Conservation (phyloP, 1,284 basidiomycete species). For the Naganishia sp. region DNA sequence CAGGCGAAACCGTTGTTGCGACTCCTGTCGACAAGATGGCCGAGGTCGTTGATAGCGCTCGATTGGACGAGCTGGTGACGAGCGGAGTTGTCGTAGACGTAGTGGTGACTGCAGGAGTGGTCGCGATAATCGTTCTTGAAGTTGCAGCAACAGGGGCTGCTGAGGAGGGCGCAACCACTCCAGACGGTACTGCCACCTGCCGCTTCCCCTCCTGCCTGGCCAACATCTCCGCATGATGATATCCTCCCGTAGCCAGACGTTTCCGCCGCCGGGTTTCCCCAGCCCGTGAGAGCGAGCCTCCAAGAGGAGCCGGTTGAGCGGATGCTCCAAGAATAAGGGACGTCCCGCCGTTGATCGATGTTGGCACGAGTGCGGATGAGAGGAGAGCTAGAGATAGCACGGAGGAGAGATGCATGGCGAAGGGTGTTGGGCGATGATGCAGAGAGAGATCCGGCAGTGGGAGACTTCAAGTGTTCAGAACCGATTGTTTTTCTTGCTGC, state of each 20-base stretch:
- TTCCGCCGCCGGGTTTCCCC: neutral
- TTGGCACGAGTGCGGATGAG: conserved; percentile 3
- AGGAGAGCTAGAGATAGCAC: conserved; percentile 12
- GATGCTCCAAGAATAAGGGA: conserved; percentile 4
- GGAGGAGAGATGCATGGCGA: conserved; percentile 9
- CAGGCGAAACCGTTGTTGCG: neutral
- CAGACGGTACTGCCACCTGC: conserved; percentile 9
- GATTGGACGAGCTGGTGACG: neutral
- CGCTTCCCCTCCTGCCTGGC: conserved; percentile 11
- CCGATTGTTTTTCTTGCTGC: neutral
- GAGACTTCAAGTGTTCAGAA: neutral
- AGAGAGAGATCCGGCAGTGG: neutral
- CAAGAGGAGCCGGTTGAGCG: neutral
- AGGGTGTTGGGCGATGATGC: neutral
- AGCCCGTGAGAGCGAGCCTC: neutral
- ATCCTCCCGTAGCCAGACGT: neutral
- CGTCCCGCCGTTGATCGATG: conserved; percentile 4
- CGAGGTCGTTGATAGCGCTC: neutral
- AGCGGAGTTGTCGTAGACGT: neutral
- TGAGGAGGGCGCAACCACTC: neutral
- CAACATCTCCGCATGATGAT: conserved; percentile 3
- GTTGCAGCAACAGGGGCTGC: neutral
- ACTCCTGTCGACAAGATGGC: neutral
- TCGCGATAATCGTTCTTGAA: neutral
- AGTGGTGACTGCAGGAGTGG: neutral